Evolutionary conservation across 2,329 filamentous ascomycete genomes (phyloP), one percentile per base, ranked within the genome.

Genomic region (Colletotrichum sp.): DNA sequence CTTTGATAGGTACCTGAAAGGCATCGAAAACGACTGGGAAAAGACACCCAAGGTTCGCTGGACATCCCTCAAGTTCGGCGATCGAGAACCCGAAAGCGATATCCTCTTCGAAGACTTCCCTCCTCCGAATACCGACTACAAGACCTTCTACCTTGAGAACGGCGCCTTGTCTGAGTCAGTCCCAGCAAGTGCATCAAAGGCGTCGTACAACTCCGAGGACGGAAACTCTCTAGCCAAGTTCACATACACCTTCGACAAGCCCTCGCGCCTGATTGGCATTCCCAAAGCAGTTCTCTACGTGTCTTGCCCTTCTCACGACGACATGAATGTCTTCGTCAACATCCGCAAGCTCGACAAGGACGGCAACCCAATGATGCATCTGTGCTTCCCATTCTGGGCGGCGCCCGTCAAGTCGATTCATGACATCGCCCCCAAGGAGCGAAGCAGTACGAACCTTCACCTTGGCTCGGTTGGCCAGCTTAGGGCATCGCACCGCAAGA

Each of bases 221-320:
- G 71, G 75, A 21, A 55, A 66, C 5, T 78, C 76, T 10, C 78
- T 79, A 21, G 72, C 80, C 24, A 81, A 82, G 13, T 88, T 89
- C 79, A 83, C 78, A 3, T 81, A 85, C 77, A 86, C 80, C 0
- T 89, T 90, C 77, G 26, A 79, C 4, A 78, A 86, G 59, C 79
- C 80, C 2, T 83, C 86, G 0, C 80, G 84, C 4, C 79, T 90
- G 1, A 84, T 88, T 16, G 88, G 88, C 2, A 79, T 88, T 0
- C 85, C 88, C 6, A 89, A 89, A 77, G 86, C 87, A 0, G 78
- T 86, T 0, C 79, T 90, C 0, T 88, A 87, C 80, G 85, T 89
- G 81, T 87, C 85, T 1, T 86, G 83, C 72, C 79, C 81, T 3
- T 82, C 84, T 15, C 79, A 81, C 16, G 83, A 89, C 66, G 88